Base-by-base conservation (phyloP, 108 stramenopile species). In the Nitzschia sp. region DNA sequence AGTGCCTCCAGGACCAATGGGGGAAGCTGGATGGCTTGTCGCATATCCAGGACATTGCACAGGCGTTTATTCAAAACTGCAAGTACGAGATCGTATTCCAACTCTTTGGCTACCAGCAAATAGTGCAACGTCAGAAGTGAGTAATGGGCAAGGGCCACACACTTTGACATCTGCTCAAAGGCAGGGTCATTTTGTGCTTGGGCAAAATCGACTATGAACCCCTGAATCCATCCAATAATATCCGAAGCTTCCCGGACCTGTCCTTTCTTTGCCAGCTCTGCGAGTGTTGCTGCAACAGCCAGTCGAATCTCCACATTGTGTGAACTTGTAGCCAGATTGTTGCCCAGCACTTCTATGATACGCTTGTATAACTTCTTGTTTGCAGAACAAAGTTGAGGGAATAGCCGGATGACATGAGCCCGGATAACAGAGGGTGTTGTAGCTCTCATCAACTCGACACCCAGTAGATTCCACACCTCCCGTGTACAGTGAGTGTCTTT, bases 61-160 rank as follows among this genome's bases (percentile, higher is more conserved):
- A 91, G 62, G 53, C 78, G 76, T 54, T 91, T 91, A 21, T 72
- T 76, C 25, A 91, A 53, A 42, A 91, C 90, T 20, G 72, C 83
- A 15, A 88, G 75, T 0, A 91, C 90, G 21, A 88, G 48, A 58
- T 76, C 70, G 76, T 85, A 91, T 58, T 88, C 90, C 48, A 91
- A 62, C 48, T 88, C 90, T 41, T 85, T 78, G 19, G 81, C 69
- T 21, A 79, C 38, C 11, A 88, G 73, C 38, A 91, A 69, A 68
- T 82, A 80, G 41, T 85, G 80, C 12, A 91, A 67, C 0, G 71
- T 50, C 42, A 76, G 26, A 2, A 91, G 58, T 0, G 90, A 81
- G 51, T 78, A 86, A 51, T 82, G 64, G 0, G 78, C 78, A 39
- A 81, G 34, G 41, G 79, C 66, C 17, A 54, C 59, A 40, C 65